Evolutionary conservation across 441 rosid species (phyloP), one percentile per base, ranked within the genome.

Genomic region (Daphne laureola): DNA sequence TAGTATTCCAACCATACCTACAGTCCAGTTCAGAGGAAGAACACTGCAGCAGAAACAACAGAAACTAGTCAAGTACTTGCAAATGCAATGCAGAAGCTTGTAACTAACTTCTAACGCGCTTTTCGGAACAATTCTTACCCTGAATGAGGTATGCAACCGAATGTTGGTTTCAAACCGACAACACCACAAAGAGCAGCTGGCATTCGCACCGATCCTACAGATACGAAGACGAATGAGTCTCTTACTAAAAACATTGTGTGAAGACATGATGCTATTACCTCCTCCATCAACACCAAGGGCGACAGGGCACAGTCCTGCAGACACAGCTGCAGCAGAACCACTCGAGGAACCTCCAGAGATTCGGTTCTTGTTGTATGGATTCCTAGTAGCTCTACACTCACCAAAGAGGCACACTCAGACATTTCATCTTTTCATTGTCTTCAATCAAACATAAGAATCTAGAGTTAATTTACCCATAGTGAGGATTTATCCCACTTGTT

Each of bases 211-310:
- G 95, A 86, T 13, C 95, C 94, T 86, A 49, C 8, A 49, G 2
- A 55, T 3, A 42, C 2, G 8, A 2, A 9, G 38, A 31, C 38
- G 1, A 31, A 5, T 31, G 9, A 5, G 2, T 7, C 1, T 31
- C 9, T 31, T 31, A 7, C 38, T 31, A 2, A 31, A 31, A 5
- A 7, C 38, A 31, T 31, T 31, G 11, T 31, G 38, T 31, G 9
- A 31, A 31, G 11, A 31, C 38, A 31, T 31, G 38, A 21, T 31
- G 38, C 11, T 31, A 5, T 64, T 68, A 83, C 94, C 94, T 74
- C 95, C 95, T 0, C 94, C 94, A 18, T 86, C 94, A 44, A 86
- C 94, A 17, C 94, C 90, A 43, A 86, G 94, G 41, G 94, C 84
- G 7, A 61, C 84, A 7, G 94, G 90, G 64, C 94, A 86, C 43